These are phyloP conservation scores for Leccinum angustisporum DNA, from an alignment of 1,284 basidiomycete species.

Conservation along the genomic window DNA sequence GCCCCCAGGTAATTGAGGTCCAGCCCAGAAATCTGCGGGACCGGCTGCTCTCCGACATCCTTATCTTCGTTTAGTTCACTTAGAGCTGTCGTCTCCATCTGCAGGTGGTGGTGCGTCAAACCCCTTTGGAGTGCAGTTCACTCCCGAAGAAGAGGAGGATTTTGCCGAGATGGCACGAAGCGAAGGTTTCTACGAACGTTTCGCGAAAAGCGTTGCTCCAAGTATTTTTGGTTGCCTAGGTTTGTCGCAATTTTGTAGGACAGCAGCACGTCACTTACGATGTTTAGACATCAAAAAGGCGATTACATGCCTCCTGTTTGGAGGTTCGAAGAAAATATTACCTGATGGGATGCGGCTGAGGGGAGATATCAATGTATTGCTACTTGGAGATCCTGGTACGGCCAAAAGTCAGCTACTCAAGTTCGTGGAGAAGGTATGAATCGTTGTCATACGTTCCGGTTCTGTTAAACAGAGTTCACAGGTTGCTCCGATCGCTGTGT, in stretches of 20 bases:
- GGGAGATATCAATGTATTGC: constrained; percentile 96
- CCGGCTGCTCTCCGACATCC: constrained; percentile 89
- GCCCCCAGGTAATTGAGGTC: constrained; percentile 8
- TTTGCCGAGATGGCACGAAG: constrained; percentile 87
- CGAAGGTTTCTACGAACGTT: constrained; percentile 91
- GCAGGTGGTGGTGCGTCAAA: constrained; percentile 66
- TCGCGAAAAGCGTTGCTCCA: constrained; percentile 92
- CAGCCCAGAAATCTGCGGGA: constrained; percentile 65
- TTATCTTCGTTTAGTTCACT: constrained; percentile 90
- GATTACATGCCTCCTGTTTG: constrained; percentile 92
- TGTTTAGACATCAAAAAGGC: constrained; percentile 94
- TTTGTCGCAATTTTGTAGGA: constrained; percentile 36
- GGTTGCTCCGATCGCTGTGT: constrained; percentile 97
- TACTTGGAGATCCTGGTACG: constrained; percentile 97
- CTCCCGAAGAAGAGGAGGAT: constrained; percentile 97
- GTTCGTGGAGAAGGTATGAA: constrained; percentile 91
- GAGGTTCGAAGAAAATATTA: constrained; percentile 97
- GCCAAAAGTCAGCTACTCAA: constrained; percentile 98
- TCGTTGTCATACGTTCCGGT: not conserved
- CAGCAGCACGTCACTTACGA: constrained; percentile 7
- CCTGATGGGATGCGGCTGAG: constrained; percentile 97
- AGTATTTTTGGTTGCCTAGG: constrained; percentile 96
- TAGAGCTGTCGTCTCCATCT: constrained; percentile 83
- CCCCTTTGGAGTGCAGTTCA: constrained; percentile 84
- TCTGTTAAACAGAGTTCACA: constrained; percentile 29